Evolutionary conservation across 805 yeast genomes (phyloP).

Genomic region (Suhomyces sp.): DNA sequence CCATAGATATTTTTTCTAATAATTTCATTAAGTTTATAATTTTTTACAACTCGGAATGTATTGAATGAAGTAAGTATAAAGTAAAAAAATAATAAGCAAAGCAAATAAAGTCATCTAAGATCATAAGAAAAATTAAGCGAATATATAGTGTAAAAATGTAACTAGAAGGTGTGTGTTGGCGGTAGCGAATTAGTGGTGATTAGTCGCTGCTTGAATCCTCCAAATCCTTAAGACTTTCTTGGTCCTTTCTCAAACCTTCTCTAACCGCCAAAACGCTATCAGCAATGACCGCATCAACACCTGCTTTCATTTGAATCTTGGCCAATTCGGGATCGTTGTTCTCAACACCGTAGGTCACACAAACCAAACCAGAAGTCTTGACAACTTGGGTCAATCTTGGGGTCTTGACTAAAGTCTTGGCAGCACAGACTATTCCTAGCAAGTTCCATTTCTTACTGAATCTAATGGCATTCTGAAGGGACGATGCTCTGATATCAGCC

Average conservation of each 20-base stretch:
- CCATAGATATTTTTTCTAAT: too few relatives aligned
- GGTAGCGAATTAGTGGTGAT: neutral
- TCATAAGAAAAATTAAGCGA: neutral
- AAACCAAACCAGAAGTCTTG: conserved; percentile 84
- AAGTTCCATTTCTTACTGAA: conserved; percentile 90
- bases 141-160: neutral
- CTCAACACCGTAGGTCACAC: conserved; percentile 84
- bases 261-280: conserved; percentile 93
- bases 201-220: conserved; percentile 14
- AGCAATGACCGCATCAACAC: conserved; percentile 98
- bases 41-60: neutral
- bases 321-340: conserved; percentile 86
- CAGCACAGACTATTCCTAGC: conserved; percentile 88
- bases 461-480: conserved; percentile 86
- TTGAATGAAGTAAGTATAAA: neutral
- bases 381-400: conserved; percentile 91
- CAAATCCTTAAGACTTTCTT: conserved; percentile 17
- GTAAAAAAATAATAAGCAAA: neutral
- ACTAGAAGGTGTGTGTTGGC: neutral
- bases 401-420: conserved; percentile 79
- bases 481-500: conserved; percentile 87
- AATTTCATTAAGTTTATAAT: too few relatives aligned
- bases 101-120: neutral
- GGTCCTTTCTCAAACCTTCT: conserved; percentile 57
- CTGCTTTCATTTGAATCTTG: conserved; percentile 82